Conservation (phyloP, 2,329 filamentous ascomycete species). For the Dissoconium aciculare region DNA sequence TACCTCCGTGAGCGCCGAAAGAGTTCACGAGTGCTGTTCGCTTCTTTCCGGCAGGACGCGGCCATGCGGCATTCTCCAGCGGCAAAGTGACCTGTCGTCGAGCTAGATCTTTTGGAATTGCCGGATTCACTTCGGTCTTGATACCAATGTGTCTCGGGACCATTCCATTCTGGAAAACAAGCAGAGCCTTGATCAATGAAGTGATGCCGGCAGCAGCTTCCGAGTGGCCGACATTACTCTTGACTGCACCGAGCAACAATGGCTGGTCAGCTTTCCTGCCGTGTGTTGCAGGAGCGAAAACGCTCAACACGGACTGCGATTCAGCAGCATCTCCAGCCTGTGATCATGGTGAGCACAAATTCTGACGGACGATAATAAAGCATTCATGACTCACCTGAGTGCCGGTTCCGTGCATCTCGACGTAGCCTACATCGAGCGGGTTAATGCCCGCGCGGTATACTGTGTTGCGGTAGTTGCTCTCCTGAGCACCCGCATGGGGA, state of each 20-base stretch:
- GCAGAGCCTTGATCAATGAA: conserved; percentile 48
- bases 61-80: conserved; percentile 33
- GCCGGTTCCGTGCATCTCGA: conserved; percentile 17
- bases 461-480: conserved; percentile 2
- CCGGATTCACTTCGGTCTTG: conserved; percentile 47
- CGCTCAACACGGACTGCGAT: conserved; percentile 10
- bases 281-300: conserved; percentile 5
- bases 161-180: conserved; percentile 48
- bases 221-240: conserved; percentile 19
- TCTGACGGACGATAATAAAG: too few species aligned
- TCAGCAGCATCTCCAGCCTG: conserved; percentile 3
- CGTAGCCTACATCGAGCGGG: conserved; percentile 15
- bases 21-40: conserved; percentile 45
- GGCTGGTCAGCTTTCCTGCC: conserved; percentile 9
- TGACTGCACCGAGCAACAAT: conserved; percentile 15
- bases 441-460: conserved; percentile 17
- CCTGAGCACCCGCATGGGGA: conserved; percentile 15
- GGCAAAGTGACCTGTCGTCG: conserved; percentile 44
- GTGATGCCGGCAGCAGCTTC: conserved; percentile 27
- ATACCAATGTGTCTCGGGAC: conserved; percentile 56
- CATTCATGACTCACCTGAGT: not conserved
- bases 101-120: conserved; percentile 42
- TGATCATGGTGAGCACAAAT: too few species aligned
- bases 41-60: conserved; percentile 13
- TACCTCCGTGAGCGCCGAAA: conserved; percentile 57